Percentiles rank a stretch among this genome's conserved stretches.
Evolutionary conservation across 2,329 filamentous ascomycete species (phyloP).

Genomic region (Exophiala sp.): DNA sequence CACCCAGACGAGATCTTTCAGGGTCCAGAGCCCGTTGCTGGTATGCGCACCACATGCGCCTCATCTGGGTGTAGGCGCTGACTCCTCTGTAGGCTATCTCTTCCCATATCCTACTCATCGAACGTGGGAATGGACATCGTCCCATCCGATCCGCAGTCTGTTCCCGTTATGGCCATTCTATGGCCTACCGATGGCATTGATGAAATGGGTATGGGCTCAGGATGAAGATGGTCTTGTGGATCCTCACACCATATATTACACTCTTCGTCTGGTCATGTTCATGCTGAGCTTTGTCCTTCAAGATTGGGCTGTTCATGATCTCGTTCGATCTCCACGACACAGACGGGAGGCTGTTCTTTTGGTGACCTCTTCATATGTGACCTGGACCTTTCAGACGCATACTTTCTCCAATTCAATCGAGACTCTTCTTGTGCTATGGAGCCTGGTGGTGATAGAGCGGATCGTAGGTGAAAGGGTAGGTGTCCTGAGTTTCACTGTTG

Average conservation of each 20-base stretch:
- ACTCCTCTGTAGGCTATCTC: conserved; percentile 67
- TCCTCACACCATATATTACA: conserved; percentile 86
- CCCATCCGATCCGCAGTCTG: conserved; percentile 85
- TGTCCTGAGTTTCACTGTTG: conserved; percentile 10
- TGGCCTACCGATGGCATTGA: conserved; percentile 84
- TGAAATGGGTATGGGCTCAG: conserved; percentile 90
- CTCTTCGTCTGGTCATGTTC: conserved; percentile 86
- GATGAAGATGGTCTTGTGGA: conserved; percentile 74
- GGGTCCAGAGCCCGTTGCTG: conserved; percentile 93
- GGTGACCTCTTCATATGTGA: conserved; percentile 94
- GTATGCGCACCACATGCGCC: conserved; percentile 50
- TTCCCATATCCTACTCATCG: conserved; percentile 85
- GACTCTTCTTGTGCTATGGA: conserved; percentile 89
- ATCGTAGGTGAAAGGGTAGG: conserved; percentile 75
- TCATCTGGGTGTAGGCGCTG: neutral
- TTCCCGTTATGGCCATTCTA: conserved; percentile 97
- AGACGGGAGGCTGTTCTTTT: conserved; percentile 74
- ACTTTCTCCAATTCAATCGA: conserved; percentile 98
- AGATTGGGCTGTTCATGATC: conserved; percentile 94
- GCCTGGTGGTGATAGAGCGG: conserved; percentile 82
- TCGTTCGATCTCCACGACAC: conserved; percentile 70
- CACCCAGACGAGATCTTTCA: conserved; percentile 99
- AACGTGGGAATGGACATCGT: conserved; percentile 94
- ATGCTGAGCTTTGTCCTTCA: conserved; percentile 91
- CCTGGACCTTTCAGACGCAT: conserved; percentile 97